A percentile compares a stretch with the other conserved stretches of the same genome.
These are phyloP conservation scores for Didymella segeticola DNA, from an alignment of 2,329 filamentous ascomycete genomes.

Conservation along the genomic window DNA sequence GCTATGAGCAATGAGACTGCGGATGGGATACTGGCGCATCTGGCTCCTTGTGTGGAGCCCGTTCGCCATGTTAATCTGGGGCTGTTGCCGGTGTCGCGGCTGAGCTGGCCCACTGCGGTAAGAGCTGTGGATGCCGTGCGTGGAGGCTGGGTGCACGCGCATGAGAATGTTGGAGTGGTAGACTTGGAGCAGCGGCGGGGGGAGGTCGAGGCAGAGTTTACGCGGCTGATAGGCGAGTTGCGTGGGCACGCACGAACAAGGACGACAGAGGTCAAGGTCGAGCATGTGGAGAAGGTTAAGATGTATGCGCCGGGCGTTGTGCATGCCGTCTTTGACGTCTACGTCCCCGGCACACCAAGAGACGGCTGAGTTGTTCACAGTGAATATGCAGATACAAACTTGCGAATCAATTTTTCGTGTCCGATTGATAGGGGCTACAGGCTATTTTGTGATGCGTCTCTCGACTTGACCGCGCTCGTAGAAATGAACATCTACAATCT, in stretches of 20 bases:
- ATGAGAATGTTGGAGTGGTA: conserved; percentile 62
- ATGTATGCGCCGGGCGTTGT: conserved; percentile 67
- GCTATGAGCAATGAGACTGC: conserved; percentile 51
- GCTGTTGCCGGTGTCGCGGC: conserved; percentile 60
- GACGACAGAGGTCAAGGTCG: conserved; percentile 50
- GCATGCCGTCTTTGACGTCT: conserved; percentile 67
- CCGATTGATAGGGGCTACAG: not conserved
- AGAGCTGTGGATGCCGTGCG: conserved; percentile 52
- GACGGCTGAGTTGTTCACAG: no score
- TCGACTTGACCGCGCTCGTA: not conserved
- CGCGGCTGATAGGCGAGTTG: conserved; percentile 42
- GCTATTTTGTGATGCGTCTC: not conserved
- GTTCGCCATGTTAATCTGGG: conserved; percentile 67
- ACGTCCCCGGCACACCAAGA: conserved; percentile 4
- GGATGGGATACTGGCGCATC: not conserved
- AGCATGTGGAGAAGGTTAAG: conserved; percentile 61
- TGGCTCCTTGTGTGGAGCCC: conserved; percentile 31
- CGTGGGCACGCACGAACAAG: conserved; percentile 5
- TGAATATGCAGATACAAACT: not conserved
- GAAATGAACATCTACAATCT: not conserved
- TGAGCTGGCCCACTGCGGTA: conserved; percentile 59
- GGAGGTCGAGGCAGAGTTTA: conserved; percentile 52
- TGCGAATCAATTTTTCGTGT: not conserved
- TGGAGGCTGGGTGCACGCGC: conserved; percentile 66
- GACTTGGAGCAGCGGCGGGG: conserved; percentile 34